These are phyloP conservation scores for Leccinum fallax DNA, from an alignment of 1,284 basidiomycete genomes.

Conservation along the genomic window DNA sequence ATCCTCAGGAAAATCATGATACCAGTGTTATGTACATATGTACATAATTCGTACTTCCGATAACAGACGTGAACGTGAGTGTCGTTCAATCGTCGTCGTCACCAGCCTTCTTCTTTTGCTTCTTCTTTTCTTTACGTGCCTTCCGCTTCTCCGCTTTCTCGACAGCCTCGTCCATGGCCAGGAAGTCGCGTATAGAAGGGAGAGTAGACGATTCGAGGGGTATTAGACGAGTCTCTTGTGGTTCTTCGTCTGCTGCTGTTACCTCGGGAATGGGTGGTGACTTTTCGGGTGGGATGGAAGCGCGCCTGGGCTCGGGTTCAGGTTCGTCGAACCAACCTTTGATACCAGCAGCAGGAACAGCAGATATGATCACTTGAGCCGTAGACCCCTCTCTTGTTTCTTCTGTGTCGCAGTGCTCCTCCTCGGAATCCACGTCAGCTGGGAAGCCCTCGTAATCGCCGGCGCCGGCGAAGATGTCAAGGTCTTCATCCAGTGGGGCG, in stretches of 20 bases:
- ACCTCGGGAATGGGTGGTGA: constrained; percentile 10
- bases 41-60: constrained; percentile 6
- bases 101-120: constrained; percentile 41
- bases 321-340: constrained; percentile 30
- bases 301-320: constrained; percentile 8
- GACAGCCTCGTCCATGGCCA: constrained; percentile 72
- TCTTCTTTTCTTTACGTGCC: constrained; percentile 78
- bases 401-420: constrained; percentile 12
- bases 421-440: constrained; percentile 54
- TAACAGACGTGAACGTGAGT: neutral
- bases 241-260: constrained; percentile 45
- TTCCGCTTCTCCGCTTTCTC: constrained; percentile 64
- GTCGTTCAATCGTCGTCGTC: constrained; percentile 31
- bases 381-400: neutral
- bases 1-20: constrained; percentile 7
- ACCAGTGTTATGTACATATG: neutral
- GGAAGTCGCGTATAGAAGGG: constrained; percentile 78
- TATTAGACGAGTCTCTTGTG: constrained; percentile 54
- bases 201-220: constrained; percentile 75
- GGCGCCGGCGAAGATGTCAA: constrained; percentile 84
- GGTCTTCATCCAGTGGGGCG: constrained; percentile 46
- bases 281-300: constrained; percentile 20
- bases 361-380: neutral
- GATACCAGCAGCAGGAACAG: neutral
- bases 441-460: constrained; percentile 81